phyloP scores from a whole-genome alignment of 2,329 filamentous ascomycete genomes.

The Tolypocladium tundrense region DNA sequence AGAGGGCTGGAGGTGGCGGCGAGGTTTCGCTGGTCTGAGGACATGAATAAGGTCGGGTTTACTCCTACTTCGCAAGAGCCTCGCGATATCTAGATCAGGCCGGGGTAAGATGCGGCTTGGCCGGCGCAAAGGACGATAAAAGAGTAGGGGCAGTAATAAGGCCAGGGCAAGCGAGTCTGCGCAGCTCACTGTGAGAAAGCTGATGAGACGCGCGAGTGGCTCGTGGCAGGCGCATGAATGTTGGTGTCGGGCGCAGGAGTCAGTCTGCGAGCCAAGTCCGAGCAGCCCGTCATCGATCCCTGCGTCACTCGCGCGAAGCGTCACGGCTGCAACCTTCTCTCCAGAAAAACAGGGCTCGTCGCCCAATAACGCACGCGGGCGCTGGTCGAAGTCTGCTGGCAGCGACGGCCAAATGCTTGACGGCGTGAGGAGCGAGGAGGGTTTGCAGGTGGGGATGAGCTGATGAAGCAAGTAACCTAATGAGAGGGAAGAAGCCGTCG shows the following conservation, averaged over 20 bases:
- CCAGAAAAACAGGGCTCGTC: too few relatives aligned
- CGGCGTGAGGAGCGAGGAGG: neutral
- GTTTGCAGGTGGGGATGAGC: neutral
- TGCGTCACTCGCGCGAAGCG: neutral
- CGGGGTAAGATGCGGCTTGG: neutral
- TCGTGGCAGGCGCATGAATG: neutral
- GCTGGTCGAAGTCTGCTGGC: neutral
- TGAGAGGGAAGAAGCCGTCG: neutral
- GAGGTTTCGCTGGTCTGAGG: neutral
- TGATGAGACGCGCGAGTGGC: neutral
- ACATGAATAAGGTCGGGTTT: neutral
- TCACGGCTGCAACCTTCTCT: neutral
- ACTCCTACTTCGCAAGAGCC: neutral
- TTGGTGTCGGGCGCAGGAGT: neutral
- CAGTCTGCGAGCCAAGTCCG: neutral
- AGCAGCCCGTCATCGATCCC: neutral
- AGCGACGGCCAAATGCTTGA: neutral
- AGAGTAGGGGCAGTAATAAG: neutral
- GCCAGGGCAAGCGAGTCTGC: neutral
- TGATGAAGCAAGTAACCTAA: too few relatives aligned
- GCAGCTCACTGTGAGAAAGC: neutral
- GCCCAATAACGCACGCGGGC: neutral
- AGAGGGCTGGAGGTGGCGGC: neutral
- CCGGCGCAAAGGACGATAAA: neutral
- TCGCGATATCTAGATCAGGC: neutral